Base-by-base conservation (phyloP, 139 green algal species). In the Monoraphidium neglectum region DNA sequence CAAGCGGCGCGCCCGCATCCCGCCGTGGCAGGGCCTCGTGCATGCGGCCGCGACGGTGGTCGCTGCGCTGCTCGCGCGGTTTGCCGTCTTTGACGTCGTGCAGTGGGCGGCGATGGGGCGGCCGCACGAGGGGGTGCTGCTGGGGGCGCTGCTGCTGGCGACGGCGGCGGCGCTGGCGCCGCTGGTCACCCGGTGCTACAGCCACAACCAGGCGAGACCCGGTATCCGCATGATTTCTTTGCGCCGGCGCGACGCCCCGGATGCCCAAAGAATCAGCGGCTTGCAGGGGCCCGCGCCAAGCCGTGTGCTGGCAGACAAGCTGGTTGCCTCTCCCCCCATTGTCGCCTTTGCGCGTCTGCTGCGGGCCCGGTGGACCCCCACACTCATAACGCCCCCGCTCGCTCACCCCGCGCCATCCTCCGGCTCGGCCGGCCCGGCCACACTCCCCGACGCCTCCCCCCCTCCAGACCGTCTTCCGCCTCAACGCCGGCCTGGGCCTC, bases 31-130 rank as follows among this genome's bases (percentile, higher is more conserved):
- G 83, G 89, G 82, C n/a, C 36, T 89, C 26, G 13, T 69, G 30
- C 87, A 96, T 68, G 75, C 82, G 0, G 54, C 77, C 12, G 28
- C 59, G 13, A 74, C 94, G 10, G 21, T 93, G 13, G 16, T 85
- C 2, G 78, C 92, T 3, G 84, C 98, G 28, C 54, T 65, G 3
- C 74, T 91, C 1, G 91, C 88, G 4, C 87, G 95, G 30, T 96
- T 96, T 75, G 92, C 93, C 10, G 69, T 98, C 6, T 98, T 97
- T 76, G 95, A 98, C 66, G 81, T 94, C 0, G 77, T 97, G 47
- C 83, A 87, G 33, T 85, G 66, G 77, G 75, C 74, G 18, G 64
- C 56, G 30, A 15, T 78, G 37, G 62, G 87, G 0, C 88, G 89
- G 13, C 95, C 95, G 2, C 84, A 84, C 4, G 93, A 97, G 79